phyloP scores from a whole-genome alignment of 2,329 filamentous ascomycete species.

The Chalaropsis thielavioides region DNA sequence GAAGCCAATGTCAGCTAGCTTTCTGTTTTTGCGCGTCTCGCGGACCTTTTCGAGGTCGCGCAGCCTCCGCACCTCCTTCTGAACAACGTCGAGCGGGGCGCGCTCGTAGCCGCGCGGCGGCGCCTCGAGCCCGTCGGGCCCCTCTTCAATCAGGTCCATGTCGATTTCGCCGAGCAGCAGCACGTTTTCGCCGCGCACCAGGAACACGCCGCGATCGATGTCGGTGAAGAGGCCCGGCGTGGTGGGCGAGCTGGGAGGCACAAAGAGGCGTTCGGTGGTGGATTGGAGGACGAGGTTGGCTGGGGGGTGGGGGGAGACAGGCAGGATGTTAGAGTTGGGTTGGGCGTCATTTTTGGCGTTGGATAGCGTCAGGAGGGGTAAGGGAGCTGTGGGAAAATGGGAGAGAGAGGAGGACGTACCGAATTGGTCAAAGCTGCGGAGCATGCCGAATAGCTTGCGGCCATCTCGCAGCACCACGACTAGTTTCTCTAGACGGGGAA shows the following conservation, averaged over 20 bases:
- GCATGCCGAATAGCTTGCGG: constrained; percentile 79
- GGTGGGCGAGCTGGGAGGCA: constrained; percentile 32
- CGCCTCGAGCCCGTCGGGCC: constrained; percentile 55
- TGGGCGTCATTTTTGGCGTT: constrained; percentile 29
- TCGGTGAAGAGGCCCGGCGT: constrained; percentile 57
- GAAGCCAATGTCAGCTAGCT: constrained; percentile 66
- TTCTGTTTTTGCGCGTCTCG: constrained; percentile 59
- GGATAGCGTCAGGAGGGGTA: constrained; percentile 3
- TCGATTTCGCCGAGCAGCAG: constrained; percentile 90
- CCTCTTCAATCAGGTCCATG: constrained; percentile 84
- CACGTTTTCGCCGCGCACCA: constrained; percentile 95
- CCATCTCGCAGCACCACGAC: constrained; percentile 85
- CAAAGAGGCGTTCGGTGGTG: constrained; percentile 78
- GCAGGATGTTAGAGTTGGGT: neutral
- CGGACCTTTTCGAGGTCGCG: constrained; percentile 52
- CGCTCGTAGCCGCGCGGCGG: constrained; percentile 48
- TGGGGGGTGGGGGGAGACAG: constrained; percentile 26
- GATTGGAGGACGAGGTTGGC: constrained; percentile 92
- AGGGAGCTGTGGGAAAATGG: constrained; percentile 9
- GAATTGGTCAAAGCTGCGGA: constrained; percentile 96
- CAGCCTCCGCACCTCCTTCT: constrained; percentile 57
- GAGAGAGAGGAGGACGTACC: constrained; percentile 41
- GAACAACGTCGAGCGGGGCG: constrained; percentile 55
- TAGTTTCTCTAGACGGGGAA: constrained; percentile 56
- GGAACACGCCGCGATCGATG: constrained; percentile 69